Base-by-base conservation (phyloP, 2,329 filamentous ascomycete genomes). In the Verticillium isaacii region DNA sequence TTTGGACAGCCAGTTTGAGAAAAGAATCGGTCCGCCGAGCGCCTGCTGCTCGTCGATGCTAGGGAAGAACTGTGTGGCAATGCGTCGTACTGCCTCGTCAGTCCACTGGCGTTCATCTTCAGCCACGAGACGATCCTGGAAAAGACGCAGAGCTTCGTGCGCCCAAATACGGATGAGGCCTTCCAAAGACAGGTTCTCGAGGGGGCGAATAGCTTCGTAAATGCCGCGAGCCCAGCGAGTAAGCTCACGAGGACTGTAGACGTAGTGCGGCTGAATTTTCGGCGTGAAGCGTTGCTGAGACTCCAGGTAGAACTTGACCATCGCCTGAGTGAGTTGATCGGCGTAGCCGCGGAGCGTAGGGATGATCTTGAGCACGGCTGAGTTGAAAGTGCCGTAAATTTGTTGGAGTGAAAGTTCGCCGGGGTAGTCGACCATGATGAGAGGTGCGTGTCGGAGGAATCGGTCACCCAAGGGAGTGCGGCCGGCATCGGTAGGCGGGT, bases 371-470 rank as follows among this genome's bases (percentile, higher is more conserved):
- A 99, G 89, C 54, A 99, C 88, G 11, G 96, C 95, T 61, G 86
- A 90, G 74, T 96, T 99, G 85, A 99, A 99, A 0, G 96, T 98
- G 68, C 96, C 95, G 73, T 99, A 99, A 68, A 99, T 99, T 74
- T 99, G 95, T 68, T 89, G 89, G 41, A 99, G 85, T 3, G 96
- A 99, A 54, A 93, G 82, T 78, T 99, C 93, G 70, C 96, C 95
- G 64, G 95, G 95, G 72, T 99, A 99, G 73, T 99, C 95, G 52
- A 99, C 96, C 96, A 99, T 99, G 77, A 99, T 91, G 60, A 99
- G 86, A n/a, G 95, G 95, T 17, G 95, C 93, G 75, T 99, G 96
- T 63, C 96, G 88, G 67, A 99, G 83, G 85, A 99, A 99, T 68
- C 95, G 86, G 58, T 92, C 88, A 54, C 92, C 95, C 81, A 99